These are phyloP conservation scores for Artemisia annua DNA, from an alignment of 129 eudicot species.

Conservation along the genomic window DNA sequence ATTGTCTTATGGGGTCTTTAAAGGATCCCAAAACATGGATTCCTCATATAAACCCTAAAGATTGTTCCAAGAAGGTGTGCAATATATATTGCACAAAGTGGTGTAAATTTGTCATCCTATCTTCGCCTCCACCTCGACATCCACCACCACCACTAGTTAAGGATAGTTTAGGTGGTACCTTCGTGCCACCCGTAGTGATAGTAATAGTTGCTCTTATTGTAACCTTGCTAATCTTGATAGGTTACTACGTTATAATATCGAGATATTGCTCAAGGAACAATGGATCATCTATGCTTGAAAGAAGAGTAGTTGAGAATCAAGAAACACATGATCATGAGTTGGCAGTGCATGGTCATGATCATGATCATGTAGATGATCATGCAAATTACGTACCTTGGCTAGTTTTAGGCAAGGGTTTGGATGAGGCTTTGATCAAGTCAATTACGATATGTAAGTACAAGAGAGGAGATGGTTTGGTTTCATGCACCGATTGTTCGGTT, in stretches of 20 bases:
- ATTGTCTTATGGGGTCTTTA: constrained; percentile 40
- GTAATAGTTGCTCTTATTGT: constrained; percentile 57
- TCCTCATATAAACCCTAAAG: constrained; percentile 56
- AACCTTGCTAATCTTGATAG: constrained; percentile 55
- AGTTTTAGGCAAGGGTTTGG: constrained; percentile 49
- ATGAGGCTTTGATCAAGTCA: constrained; percentile 56
- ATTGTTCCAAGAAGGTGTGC: constrained; percentile 69
- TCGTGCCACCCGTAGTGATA: constrained; percentile 62
- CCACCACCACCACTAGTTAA: constrained; percentile 33
- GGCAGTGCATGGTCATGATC: constrained; percentile 28
- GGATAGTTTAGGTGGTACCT: constrained; percentile 41
- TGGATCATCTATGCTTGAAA: constrained; percentile 21
- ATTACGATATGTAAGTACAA: constrained; percentile 55
- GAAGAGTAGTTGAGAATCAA: constrained; percentile 20
- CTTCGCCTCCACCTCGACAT: constrained; percentile 63
- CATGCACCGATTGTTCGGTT: constrained; percentile 60
- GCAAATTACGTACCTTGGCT: constrained; percentile 51
- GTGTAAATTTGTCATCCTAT: constrained; percentile 60
- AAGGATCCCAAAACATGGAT: constrained; percentile 57
- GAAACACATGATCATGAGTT: constrained; percentile 32
- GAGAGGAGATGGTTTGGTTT: constrained; percentile 52
- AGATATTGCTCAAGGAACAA: constrained; percentile 44
- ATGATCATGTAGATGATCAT: constrained; percentile 29
- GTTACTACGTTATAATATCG: constrained; percentile 59
- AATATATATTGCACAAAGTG: constrained; percentile 62